Conservation (phyloP, 257 asterid species). For the Forsythia suspensa region DNA sequence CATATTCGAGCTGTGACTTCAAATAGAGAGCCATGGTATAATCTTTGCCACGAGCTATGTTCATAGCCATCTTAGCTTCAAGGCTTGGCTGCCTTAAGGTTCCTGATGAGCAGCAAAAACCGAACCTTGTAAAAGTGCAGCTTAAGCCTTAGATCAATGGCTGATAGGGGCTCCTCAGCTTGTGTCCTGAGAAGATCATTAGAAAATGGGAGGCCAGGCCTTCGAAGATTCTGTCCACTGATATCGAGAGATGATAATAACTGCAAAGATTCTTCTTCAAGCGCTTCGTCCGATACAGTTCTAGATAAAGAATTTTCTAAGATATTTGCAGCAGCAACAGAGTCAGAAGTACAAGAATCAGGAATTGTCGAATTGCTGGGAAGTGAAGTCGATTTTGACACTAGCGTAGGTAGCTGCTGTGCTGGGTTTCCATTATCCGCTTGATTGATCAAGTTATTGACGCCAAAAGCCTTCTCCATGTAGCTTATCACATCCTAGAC, state of each 20-base stretch:
- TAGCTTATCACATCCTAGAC: constrained; percentile 88
- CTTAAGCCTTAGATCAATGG: constrained; percentile 66
- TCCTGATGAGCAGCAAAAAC: constrained; percentile 66
- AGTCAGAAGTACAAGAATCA: constrained; percentile 61
- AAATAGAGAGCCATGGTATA: constrained; percentile 72
- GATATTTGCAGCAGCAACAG: constrained; percentile 37
- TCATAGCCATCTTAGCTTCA: constrained; percentile 95
- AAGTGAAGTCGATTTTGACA: constrained; percentile 52
- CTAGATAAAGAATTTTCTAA: constrained; percentile 57
- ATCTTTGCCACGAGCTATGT: constrained; percentile 78
- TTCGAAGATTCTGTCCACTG: constrained; percentile 45
- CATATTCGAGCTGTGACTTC: constrained; percentile 93
- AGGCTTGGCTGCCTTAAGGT: constrained; percentile 87
- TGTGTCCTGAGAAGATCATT: constrained; percentile 56
- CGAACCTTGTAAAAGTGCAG: constrained; percentile 84
- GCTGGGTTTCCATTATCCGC: constrained; percentile 56
- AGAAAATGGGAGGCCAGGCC: constrained; percentile 57
- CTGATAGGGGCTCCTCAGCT: constrained; percentile 55
- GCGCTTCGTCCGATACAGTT: constrained; percentile 75
- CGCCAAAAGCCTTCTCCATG: constrained; percentile 78
- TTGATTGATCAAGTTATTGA: constrained; percentile 55
- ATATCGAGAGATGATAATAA: constrained; percentile 66
- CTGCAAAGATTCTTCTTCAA: constrained; percentile 74
- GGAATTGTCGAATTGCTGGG: constrained; percentile 44
- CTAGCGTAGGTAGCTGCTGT: constrained; percentile 43